Evolutionary conservation across 78 protist genomes (phyloP), one percentile per base, ranked within the genome.

Genomic region (Dictyostelium capitatum): DNA sequence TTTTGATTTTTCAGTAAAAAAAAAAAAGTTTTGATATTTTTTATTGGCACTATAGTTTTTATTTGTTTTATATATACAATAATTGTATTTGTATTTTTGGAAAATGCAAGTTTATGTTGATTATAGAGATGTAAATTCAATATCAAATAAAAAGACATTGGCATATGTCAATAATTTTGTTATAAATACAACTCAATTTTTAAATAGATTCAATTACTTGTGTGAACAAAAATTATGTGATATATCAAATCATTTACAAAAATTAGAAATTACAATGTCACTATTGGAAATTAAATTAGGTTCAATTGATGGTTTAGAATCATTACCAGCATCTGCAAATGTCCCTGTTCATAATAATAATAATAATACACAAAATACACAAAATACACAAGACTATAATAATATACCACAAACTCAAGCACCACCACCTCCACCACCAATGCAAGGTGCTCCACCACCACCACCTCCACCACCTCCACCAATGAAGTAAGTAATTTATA

Each of bases 381-480:
- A 43, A 43, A 73, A 73, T 73, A 73, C 43, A 6, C 65, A 8
- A n/a, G 6, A 62, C n/a, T 1, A 15, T 54, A 54, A 54, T 54
- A 15, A 54, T 54, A 54, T 54, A 17, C 9, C 19, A 20, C 19
- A n/a, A 62, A 62, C 14, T 30, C 28, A 9, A 30, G 20, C 59
- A 41, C 91, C 65, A 54, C 78, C 73, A 8, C 53, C 84, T 32
- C 5, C 79, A 19, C 10, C 46, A 30, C 23, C 78, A 23, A 25
- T 81, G 48, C 28, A 70, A 48, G 47, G 48, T 69, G 64, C 69
- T 10, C 65, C 59, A 41, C 91, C 65, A 75, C 78, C 73, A 20
- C 95, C 95, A 17, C 95, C 95, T 17, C 95, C 89, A 53, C 95
- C 95, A 17, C 94, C 94, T 2, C 95, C 95, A 15, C 91, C 91